Evolutionary conservation across 1,284 basidiomycete species (phyloP).

Genomic region (Takashimella tepidaria): DNA sequence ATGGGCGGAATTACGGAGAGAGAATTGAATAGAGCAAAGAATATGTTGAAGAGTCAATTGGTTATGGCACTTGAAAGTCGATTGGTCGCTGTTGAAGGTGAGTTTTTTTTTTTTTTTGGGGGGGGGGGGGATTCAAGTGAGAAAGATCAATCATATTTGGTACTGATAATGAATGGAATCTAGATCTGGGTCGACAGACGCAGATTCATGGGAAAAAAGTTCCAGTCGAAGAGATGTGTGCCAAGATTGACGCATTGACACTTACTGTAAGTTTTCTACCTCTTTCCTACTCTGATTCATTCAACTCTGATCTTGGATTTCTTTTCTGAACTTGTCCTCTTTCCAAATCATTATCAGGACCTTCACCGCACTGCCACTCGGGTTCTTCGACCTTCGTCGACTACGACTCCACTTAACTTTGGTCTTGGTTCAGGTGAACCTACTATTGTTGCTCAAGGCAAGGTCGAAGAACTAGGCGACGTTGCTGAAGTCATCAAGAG

Average conservation of each 20-base stretch:
- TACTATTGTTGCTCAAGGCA: conserved; percentile 50
- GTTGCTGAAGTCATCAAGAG: conserved; percentile 38
- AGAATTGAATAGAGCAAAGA: conserved; percentile 85
- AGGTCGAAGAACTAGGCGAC: conserved; percentile 41
- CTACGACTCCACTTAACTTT: conserved; percentile 34
- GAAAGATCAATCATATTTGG: too few species aligned
- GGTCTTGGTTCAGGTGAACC: conserved; percentile 46
- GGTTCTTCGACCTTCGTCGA: conserved; percentile 35
- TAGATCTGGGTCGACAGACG: conserved; percentile 60
- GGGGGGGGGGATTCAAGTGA: background rate
- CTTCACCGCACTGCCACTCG: conserved; percentile 44
- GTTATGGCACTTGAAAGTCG: conserved; percentile 95
- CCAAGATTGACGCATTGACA: conserved; percentile 76
- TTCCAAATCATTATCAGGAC: conserved; percentile 19
- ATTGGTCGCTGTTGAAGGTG: conserved; percentile 83
- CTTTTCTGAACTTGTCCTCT: background rate
- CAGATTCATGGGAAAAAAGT: conserved; percentile 88
- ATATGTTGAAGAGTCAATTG: conserved; percentile 88
- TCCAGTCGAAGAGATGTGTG: conserved; percentile 85
- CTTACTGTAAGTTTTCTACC: conserved; percentile 59
- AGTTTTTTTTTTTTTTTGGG: conserved; percentile 8
- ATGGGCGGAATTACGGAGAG: conserved; percentile 39
- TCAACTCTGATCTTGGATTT: background rate
- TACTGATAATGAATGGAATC: background rate
- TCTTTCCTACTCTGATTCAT: background rate